A percentile compares a stretch with the other conserved stretches of the same genome.
These are phyloP conservation scores for Grigorovia jiainica DNA, from an alignment of 805 yeast species.

Conservation along the genomic window DNA sequence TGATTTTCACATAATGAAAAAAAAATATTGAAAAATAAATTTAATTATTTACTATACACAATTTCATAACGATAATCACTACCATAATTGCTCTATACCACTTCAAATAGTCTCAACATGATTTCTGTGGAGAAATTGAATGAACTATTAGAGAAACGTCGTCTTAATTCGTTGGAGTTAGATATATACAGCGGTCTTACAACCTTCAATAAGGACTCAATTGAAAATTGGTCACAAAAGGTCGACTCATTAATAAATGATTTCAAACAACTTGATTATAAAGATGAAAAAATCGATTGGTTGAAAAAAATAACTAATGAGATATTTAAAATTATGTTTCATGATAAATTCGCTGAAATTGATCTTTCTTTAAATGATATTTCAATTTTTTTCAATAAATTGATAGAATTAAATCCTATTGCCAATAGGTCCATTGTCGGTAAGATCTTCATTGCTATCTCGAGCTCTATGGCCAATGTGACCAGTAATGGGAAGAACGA, in stretches of 20 bases:
- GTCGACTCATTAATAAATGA: conserved; percentile 7
- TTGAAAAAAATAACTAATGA: conserved; percentile 14
- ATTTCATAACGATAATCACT: too few relatives aligned
- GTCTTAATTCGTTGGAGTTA: background rate
- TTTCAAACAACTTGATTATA: conserved; percentile 8
- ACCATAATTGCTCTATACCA: too few relatives aligned
- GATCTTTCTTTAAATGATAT: conserved; percentile 2
- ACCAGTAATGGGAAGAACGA: conserved; percentile 12
- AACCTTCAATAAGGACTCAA: conserved; percentile 8
- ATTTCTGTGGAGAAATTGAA: conserved; percentile 13
- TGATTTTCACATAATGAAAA: too few relatives aligned
- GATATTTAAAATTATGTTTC: conserved; percentile 10
- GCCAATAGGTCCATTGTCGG: conserved; percentile 11
- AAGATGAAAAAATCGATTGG: conserved; percentile 16
- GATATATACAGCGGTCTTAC: background rate
- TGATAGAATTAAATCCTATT: conserved; percentile 1
- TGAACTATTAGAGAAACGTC: conserved; percentile 6
- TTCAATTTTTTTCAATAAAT: conserved; percentile 7
- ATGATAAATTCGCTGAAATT: background rate
- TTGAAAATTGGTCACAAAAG: conserved; percentile 10
- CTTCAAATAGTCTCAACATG: conserved; percentile 1
- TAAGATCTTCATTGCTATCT: conserved; percentile 14
- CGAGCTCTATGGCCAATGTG: conserved; percentile 9
- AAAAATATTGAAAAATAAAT: too few relatives aligned
- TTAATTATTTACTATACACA: too few relatives aligned